Evolutionary conservation across 257 asterid species (phyloP), one percentile per base, ranked within the genome.

Genomic region (Ophiorrhiza pumila): DNA sequence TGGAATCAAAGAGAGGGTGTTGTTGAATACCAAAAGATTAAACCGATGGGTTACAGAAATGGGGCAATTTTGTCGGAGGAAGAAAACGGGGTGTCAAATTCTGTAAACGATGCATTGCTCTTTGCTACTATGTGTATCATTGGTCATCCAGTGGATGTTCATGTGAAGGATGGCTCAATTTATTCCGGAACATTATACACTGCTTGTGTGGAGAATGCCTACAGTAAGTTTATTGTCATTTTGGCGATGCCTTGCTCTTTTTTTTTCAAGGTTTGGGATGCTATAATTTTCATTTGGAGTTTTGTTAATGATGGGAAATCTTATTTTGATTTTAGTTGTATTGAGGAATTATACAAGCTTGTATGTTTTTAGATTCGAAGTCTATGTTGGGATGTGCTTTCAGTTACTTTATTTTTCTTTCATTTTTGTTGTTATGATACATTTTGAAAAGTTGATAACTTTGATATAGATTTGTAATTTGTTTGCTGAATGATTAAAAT

Each of bases 121-220:
- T 85, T 84, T 71, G 81, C 93, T 14, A 93, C 91, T 75, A 84
- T 93, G 86, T 86, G 89, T 79, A 84, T 93, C 71, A 74, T 89
- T 83, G 97, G 93, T 47, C 77, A 83, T 73, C 87, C 92, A 2
- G 98, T 93, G 2, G 96, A 93, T 63, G 96, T 93, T 71, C 90
- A 91, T 80, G 89, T 80, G 59, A 91, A 59, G 78, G 98, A 93
- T 65, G 98, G 97, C 78, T 86, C 92, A 39, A 74, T 91, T 73
- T 93, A 84, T 87, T 88, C 96, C 73, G 98, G 98, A 76, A 88
- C 86, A 72, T 84, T 93, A 77, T 80, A 88, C 85, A 87, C 98
- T 77, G 95, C 96, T 71, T 86, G 83, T 7, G 81, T 88, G 70
- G 90, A 89, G 57, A 78, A 81, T 81, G 88, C 82, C 74, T 93